Conservation (phyloP, 345 rosid genomes). For the Gynandropsis gynandra region DNA sequence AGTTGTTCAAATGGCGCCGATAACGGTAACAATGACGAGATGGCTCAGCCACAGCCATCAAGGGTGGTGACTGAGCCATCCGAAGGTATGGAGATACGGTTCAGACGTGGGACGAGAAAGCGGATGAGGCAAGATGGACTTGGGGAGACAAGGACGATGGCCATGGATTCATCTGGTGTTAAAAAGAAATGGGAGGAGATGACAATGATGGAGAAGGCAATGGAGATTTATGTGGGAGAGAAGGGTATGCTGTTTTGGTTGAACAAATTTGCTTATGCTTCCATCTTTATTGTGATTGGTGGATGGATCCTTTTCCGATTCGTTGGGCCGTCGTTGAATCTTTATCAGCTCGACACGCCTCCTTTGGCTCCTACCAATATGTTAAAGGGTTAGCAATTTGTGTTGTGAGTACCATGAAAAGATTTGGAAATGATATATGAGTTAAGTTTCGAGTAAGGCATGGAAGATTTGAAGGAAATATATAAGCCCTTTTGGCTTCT, state of each 20-base stretch:
- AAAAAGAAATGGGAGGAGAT: conserved; percentile 79
- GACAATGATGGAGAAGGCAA: conserved; percentile 55
- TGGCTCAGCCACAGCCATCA: conserved; percentile 19
- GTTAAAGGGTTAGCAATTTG: conserved; percentile 43
- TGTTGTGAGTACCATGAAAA: background rate
- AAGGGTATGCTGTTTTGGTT: conserved; percentile 77
- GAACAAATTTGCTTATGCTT: conserved; percentile 80
- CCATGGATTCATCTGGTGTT: conserved; percentile 9
- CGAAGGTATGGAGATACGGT: conserved; percentile 49
- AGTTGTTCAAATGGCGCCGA: conserved; percentile 27
- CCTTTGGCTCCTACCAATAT: conserved; percentile 67
- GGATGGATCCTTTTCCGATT: conserved; percentile 92
- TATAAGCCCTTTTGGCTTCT: too few species aligned
- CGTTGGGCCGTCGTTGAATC: conserved; percentile 79
- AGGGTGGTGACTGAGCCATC: conserved; percentile 27
- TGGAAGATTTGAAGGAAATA: too few species aligned
- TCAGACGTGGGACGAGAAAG: conserved; percentile 49
- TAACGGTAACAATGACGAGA: conserved; percentile 13
- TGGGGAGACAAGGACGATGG: conserved; percentile 19
- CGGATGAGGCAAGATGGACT: conserved; percentile 22
- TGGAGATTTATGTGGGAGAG: conserved; percentile 68
- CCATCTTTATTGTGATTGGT: conserved; percentile 77
- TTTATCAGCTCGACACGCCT: conserved; percentile 73
- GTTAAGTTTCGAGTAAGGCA: too few species aligned
- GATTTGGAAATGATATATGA: background rate